phyloP scores from a whole-genome alignment of 345 rosid species.

The Citrus reticulata region DNA sequence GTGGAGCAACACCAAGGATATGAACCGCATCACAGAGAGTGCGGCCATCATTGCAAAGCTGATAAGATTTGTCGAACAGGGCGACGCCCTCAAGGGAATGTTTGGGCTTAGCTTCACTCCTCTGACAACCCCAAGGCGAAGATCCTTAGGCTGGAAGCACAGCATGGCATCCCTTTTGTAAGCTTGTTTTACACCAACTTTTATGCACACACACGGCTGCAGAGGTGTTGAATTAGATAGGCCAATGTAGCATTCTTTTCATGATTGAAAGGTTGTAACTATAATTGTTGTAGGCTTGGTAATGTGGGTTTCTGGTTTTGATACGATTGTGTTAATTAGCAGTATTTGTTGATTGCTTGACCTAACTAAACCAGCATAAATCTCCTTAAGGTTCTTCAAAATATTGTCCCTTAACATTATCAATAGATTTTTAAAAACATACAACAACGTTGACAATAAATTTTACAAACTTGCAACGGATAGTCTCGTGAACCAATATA shows the following conservation, averaged over 20 bases:
- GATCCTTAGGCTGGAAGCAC: conserved; percentile 68
- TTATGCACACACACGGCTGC: not conserved
- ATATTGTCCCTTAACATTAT: too few species aligned
- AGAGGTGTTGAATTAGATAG: conserved; percentile 6
- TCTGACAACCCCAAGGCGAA: conserved; percentile 46
- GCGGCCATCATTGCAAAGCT: conserved; percentile 79
- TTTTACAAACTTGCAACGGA: too few species aligned
- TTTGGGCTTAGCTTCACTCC: conserved; percentile 88
- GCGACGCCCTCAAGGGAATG: conserved; percentile 76
- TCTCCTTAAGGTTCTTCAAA: too few species aligned
- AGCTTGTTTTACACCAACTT: conserved; percentile 11
- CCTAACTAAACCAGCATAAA: not conserved
- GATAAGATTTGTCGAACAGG: conserved; percentile 74
- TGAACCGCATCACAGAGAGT: conserved; percentile 57
- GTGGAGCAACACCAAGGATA: conserved; percentile 68
- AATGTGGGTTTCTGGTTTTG: not conserved
- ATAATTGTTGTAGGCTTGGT: not conserved
- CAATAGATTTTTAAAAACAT: too few species aligned
- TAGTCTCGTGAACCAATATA: too few species aligned
- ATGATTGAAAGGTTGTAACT: conserved; percentile 15
- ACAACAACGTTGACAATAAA: too few species aligned
- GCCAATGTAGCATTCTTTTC: conserved; percentile 14
- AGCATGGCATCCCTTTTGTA: conserved; percentile 56
- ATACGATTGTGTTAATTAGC: not conserved
- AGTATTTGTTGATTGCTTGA: not conserved